These are phyloP conservation scores for Raffaelea albimanens DNA, from an alignment of 2,329 filamentous ascomycete genomes.

Conservation along the genomic window DNA sequence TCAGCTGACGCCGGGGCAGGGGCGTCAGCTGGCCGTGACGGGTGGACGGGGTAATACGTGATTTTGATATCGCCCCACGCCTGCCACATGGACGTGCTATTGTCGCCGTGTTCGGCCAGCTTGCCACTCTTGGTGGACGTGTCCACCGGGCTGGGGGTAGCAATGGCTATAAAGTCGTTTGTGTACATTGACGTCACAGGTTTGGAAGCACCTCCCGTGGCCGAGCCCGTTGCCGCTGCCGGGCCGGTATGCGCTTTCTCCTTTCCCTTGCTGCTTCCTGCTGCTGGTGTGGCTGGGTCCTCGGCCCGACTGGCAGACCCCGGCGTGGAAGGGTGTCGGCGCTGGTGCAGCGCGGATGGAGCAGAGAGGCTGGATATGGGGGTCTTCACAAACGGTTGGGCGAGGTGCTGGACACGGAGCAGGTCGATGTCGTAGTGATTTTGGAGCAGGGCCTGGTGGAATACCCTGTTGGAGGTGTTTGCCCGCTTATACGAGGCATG, in stretches of 20 bases:
- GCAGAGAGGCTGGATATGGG: conserved; percentile 36
- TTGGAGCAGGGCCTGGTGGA: conserved; percentile 64
- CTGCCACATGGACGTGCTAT: conserved; percentile 41
- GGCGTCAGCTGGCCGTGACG: conserved; percentile 16
- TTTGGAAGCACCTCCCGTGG: conserved; percentile 20
- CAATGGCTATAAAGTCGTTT: conserved; percentile 74
- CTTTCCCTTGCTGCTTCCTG: conserved; percentile 53
- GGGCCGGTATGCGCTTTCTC: conserved; percentile 47
- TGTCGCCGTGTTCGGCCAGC: not conserved
- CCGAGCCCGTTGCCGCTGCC: not conserved
- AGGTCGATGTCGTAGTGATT: conserved; percentile 77
- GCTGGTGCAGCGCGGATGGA: not conserved
- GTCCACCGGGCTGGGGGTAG: conserved; percentile 39
- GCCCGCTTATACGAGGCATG: conserved; percentile 78
- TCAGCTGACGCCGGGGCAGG: conserved; percentile 1
- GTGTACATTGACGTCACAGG: conserved; percentile 56
- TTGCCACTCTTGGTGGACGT: conserved; percentile 25
- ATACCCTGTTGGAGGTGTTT: conserved; percentile 51
- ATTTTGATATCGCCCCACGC: conserved; percentile 76
- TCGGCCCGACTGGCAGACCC: not conserved
- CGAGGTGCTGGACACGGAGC: conserved; percentile 76
- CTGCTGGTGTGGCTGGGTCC: conserved; percentile 26
- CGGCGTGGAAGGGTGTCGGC: not conserved
- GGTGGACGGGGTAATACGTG: conserved; percentile 58
- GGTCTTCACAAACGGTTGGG: conserved; percentile 72